Evolutionary conservation across 768 basidiomycete genomes (phyloP).

Genomic region (Mycena metata): DNA sequence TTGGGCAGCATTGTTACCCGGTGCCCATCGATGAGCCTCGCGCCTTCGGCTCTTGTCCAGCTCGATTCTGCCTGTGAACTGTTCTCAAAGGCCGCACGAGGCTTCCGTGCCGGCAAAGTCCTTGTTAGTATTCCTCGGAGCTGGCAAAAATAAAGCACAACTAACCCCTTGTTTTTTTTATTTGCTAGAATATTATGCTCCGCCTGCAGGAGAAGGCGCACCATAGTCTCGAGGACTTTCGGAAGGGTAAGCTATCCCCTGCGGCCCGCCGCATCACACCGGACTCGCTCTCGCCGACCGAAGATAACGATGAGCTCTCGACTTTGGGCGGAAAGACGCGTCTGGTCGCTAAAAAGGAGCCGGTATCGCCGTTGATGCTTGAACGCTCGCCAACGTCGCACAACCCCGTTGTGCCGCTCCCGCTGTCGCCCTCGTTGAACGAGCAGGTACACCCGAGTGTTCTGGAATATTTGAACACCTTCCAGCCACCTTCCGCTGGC

Average conservation of each 20-base stretch:
- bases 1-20: conserved; percentile 82
- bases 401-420: conserved; percentile 81
- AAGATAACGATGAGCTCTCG: conserved; percentile 74
- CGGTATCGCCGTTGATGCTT: conserved; percentile 64
- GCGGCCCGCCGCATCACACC: conserved; percentile 53
- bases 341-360: conserved; percentile 72
- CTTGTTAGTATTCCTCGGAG: conserved; percentile 58
- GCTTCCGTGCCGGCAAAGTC: conserved; percentile 75
- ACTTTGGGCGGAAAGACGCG: conserved; percentile 77
- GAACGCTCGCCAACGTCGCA: conserved; percentile 79
- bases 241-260: conserved; percentile 67
- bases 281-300: conserved; percentile 58
- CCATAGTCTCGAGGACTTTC: conserved; percentile 72
- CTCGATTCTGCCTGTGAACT: conserved; percentile 82
- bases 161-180: conserved; percentile 4
- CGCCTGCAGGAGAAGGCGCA: conserved; percentile 76
- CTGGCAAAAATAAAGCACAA: background rate
- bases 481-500: conserved; percentile 48
- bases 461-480: conserved; percentile 77
- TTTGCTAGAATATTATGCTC: conserved; percentile 71
- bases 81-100: conserved; percentile 76
- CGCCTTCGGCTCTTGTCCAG: conserved; percentile 79
- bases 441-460: conserved; percentile 72
- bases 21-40: conserved; percentile 84
- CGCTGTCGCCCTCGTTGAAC: conserved; percentile 64